Percentiles rank a stretch among this genome's conserved stretches.
These are phyloP conservation scores for Apiotrichum akiyoshidainum DNA, from an alignment of 1,284 basidiomycete genomes.

Conservation along the genomic window DNA sequence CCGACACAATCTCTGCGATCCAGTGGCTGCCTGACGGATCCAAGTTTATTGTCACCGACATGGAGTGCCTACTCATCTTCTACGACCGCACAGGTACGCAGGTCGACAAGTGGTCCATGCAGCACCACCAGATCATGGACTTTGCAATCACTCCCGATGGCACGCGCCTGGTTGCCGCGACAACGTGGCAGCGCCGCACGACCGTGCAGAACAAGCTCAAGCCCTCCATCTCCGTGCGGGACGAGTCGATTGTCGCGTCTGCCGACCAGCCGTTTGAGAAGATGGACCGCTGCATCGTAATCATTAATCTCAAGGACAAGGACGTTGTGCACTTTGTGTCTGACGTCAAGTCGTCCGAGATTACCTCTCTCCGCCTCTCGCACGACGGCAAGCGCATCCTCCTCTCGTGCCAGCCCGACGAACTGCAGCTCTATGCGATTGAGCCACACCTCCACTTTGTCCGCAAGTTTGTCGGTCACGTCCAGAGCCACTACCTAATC, in stretches of 20 bases:
- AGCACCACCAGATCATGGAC: conserved; percentile 82
- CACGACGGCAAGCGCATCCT: conserved; percentile 81
- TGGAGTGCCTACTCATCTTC: conserved; percentile 81
- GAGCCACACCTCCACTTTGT: conserved; percentile 61
- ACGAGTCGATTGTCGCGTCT: conserved; percentile 1
- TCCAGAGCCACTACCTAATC: conserved; percentile 77
- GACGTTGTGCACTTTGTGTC: conserved; percentile 38
- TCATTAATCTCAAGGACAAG: conserved; percentile 37
- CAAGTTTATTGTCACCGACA: conserved; percentile 83
- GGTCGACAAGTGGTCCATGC: conserved; percentile 65
- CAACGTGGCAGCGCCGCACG: conserved; percentile 58
- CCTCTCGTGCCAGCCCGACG: conserved; percentile 80
- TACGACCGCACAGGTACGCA: conserved; percentile 66
- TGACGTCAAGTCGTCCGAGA: conserved; percentile 46
- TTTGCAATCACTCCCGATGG: conserved; percentile 84
- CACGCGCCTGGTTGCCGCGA: conserved; percentile 74
- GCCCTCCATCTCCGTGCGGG: conserved; percentile 38
- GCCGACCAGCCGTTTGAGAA: conserved; percentile 23
- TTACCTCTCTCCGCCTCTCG: conserved; percentile 84
- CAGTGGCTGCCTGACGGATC: conserved; percentile 84
- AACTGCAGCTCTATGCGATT: conserved; percentile 84
- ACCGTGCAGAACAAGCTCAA: conserved; percentile 34
- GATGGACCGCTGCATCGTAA: conserved; percentile 42
- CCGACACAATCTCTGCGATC: conserved; percentile 79
- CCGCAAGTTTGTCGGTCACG: conserved; percentile 76